These are phyloP conservation scores for Calocybe indica DNA, from an alignment of 768 basidiomycete species.

Conservation along the genomic window DNA sequence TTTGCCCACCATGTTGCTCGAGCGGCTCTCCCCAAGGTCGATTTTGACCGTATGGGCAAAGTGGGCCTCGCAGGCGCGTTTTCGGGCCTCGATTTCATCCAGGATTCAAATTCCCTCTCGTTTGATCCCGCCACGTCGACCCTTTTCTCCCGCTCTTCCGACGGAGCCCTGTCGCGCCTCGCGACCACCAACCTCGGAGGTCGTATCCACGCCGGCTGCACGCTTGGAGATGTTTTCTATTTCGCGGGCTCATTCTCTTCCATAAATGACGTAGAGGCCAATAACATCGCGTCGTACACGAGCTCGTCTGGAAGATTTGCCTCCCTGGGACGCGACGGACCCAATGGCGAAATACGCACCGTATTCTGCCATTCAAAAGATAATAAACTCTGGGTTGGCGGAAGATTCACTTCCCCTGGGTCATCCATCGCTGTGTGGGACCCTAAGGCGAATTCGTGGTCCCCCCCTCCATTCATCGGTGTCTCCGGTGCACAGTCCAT, in stretches of 20 bases:
- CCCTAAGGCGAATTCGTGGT: slow-evolving; percentile 60
- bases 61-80: slow-evolving; percentile 89
- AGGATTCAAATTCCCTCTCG: slow-evolving; percentile 39
- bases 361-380: slow-evolving; percentile 70
- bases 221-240: slow-evolving; percentile 63
- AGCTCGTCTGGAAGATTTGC: slow-evolving; percentile 52
- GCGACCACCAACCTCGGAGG: slow-evolving; percentile 82
- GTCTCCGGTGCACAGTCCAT: slow-evolving; percentile 62
- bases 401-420: slow-evolving; percentile 64
- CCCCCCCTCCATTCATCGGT: slow-evolving; percentile 74
- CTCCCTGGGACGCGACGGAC: slow-evolving; percentile 58
- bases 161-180: slow-evolving; percentile 63
- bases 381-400: slow-evolving; percentile 73
- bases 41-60: slow-evolving; percentile 75
- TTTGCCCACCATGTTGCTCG: slow-evolving; percentile 19
- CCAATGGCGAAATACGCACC: slow-evolving; percentile 68
- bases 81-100: slow-evolving; percentile 76
- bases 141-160: slow-evolving; percentile 55
- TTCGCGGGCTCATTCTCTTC: slow-evolving; percentile 81
- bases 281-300: slow-evolving; percentile 76
- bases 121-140: slow-evolving; percentile 73
- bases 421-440: slow-evolving; percentile 71
- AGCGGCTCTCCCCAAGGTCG: slow-evolving; percentile 34
- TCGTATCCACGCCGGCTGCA: slow-evolving; percentile 67
- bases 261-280: slow-evolving; percentile 49